phyloP scores from a whole-genome alignment of 345 rosid genomes.

The Excoecaria cochinchinensis region DNA sequence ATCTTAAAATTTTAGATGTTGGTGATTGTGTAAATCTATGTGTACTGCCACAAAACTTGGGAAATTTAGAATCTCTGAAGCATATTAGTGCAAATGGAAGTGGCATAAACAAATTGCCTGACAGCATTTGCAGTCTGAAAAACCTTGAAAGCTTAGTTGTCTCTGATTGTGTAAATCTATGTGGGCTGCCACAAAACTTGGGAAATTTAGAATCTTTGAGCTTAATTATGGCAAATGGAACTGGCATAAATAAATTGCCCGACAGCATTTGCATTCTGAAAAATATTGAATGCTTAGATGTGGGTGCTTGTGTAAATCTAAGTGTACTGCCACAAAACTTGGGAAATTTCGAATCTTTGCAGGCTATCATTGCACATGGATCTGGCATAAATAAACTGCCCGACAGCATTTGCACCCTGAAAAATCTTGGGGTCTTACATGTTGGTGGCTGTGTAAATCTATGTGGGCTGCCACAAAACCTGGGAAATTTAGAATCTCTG shows the following conservation, averaged over 20 bases:
- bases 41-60: neutral
- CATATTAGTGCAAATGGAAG: neutral
- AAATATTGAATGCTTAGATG: neutral
- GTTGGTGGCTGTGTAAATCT: no score
- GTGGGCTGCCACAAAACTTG: neutral
- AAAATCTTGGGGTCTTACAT: neutral
- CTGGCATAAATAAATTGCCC: neutral
- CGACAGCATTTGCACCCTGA: neutral
- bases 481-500: no score
- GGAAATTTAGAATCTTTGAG: slow-evolving; percentile 5
- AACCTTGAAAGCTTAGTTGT: neutral
- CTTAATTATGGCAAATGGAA: no score
- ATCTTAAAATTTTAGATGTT: no score
- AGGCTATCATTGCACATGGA: no score
- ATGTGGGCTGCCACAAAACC: no score
- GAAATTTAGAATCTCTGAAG: neutral
- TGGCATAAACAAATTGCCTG: neutral
- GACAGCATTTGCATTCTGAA: neutral
- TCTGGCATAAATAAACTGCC: neutral
- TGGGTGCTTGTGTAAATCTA: no score
- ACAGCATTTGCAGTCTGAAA: neutral
- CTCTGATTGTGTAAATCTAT: neutral
- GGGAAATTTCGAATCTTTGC: no score
- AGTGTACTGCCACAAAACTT: no score
- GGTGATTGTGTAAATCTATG: no score